phyloP scores from a whole-genome alignment of 495 filamentous ascomycete species.

The Bryoglossum gracile region DNA sequence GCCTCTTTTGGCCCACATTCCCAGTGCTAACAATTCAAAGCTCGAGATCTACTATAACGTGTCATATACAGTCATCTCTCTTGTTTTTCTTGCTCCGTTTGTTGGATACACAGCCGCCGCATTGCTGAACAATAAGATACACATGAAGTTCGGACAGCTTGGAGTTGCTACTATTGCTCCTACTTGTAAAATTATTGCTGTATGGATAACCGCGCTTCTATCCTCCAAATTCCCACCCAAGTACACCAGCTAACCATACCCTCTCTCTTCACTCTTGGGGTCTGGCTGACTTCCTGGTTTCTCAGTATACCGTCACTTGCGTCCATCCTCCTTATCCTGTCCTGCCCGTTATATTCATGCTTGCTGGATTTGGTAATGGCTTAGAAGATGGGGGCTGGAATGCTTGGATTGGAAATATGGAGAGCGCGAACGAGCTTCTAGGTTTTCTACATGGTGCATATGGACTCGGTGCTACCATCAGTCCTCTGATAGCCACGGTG shows the following conservation, averaged over 20 bases:
- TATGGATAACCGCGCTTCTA: no score
- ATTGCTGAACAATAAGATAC: slow-evolving; percentile 55
- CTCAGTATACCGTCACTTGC: slow-evolving; percentile 58
- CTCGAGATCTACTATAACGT: slow-evolving; percentile 63
- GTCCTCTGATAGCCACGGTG: slow-evolving; percentile 71
- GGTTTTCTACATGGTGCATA: slow-evolving; percentile 69
- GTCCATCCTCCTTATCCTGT: slow-evolving; percentile 70
- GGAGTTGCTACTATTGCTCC: slow-evolving; percentile 67
- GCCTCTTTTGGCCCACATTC: not conserved
- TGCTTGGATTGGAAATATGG: slow-evolving; percentile 73
- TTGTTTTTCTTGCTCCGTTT: slow-evolving; percentile 78
- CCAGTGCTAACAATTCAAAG: slow-evolving; percentile 22
- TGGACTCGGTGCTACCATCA: slow-evolving; percentile 68
- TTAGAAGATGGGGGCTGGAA: slow-evolving; percentile 70
- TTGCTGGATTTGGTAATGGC: slow-evolving; percentile 67
- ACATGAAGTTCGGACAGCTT: slow-evolving; percentile 56
- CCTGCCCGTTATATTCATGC: slow-evolving; percentile 61
- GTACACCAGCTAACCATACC: no score
- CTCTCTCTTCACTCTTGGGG: no score
- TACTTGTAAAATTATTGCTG: slow-evolving; percentile 56
- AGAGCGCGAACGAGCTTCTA: slow-evolving; percentile 60
- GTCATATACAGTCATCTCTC: slow-evolving; percentile 67
- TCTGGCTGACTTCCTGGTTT: no score
- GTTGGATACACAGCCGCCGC: slow-evolving; percentile 74
- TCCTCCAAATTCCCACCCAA: no score